Evolutionary conservation across 129 eudicot genomes (phyloP).

Genomic region (Silybum marianum): DNA sequence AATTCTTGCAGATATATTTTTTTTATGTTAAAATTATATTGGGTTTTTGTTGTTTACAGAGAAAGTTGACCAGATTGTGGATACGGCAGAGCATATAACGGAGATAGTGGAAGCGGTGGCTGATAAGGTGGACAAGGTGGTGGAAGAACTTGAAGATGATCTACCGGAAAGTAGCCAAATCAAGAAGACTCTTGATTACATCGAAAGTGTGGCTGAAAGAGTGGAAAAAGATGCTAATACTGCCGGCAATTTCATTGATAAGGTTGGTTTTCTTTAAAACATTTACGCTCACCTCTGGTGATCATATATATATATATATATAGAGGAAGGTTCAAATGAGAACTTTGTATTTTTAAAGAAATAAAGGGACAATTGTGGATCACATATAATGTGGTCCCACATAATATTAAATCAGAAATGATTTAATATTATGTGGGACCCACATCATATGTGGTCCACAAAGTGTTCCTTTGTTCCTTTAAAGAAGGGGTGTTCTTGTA

Average conservation of each 20-base stretch:
- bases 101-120: conserved; percentile 52
- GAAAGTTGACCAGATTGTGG: conserved; percentile 29
- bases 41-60: conserved; percentile 17
- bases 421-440: too few species aligned
- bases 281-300: neutral
- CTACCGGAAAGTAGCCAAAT: conserved; percentile 50
- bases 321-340: too few species aligned
- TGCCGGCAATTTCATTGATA: conserved; percentile 48
- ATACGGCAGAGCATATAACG: conserved; percentile 45
- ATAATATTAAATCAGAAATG: too few species aligned
- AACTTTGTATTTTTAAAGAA: too few species aligned
- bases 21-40: neutral
- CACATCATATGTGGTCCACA: too few species aligned
- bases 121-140: conserved; percentile 55
- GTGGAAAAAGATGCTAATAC: conserved; percentile 41
- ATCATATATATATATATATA: too few species aligned
- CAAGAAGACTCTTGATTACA: conserved; percentile 30
- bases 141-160: conserved; percentile 44
- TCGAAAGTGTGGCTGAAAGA: conserved; percentile 50
- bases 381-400: too few species aligned
- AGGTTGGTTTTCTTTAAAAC: conserved; percentile 31
- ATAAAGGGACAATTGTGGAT: too few species aligned
- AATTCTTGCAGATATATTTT: neutral
- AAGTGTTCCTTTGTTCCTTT: too few species aligned
- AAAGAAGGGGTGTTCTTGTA: too few species aligned